These are phyloP conservation scores for Rhytidiadelphus loreus DNA, from an alignment of 225 moss, liverwort and hornwort genomes.

Conservation along the genomic window DNA sequence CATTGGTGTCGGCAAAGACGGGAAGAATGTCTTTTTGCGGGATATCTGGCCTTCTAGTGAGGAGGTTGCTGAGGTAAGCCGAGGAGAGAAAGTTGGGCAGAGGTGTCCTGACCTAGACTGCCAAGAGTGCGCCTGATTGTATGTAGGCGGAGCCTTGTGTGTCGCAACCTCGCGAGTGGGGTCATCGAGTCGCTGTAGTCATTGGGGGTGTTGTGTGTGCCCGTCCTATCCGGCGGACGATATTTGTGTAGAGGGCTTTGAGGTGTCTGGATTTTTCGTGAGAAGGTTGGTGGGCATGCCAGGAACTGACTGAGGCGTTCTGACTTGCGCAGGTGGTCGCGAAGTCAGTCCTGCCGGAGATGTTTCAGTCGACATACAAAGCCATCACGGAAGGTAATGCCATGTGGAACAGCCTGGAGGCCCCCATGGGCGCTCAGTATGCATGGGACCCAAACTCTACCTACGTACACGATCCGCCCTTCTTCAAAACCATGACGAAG, in stretches of 20 bases:
- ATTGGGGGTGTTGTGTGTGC: neutral
- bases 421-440: conserved; percentile 70
- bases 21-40: neutral
- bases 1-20: neutral
- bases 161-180: neutral
- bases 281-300: neutral
- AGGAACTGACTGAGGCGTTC: neutral
- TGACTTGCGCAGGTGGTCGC: conserved; percentile 52
- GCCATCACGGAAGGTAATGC: conserved; percentile 66
- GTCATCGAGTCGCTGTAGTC: neutral
- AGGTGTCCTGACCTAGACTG: neutral
- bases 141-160: neutral
- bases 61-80: neutral
- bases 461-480: conserved; percentile 90
- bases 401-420: conserved; percentile 75
- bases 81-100: neutral
- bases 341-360: conserved; percentile 72
- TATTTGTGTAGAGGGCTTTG: neutral
- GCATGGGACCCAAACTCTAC: conserved; percentile 77
- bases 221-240: neutral
- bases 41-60: neutral
- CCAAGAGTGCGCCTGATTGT: neutral
- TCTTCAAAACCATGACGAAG: conserved; percentile 75
- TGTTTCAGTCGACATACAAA: conserved; percentile 77
- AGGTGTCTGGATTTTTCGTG: neutral